Percentiles rank a stretch among this genome's conserved stretches.
Conservation (phyloP, 331 rosid genomes). For the Malus hybrid region DNA sequence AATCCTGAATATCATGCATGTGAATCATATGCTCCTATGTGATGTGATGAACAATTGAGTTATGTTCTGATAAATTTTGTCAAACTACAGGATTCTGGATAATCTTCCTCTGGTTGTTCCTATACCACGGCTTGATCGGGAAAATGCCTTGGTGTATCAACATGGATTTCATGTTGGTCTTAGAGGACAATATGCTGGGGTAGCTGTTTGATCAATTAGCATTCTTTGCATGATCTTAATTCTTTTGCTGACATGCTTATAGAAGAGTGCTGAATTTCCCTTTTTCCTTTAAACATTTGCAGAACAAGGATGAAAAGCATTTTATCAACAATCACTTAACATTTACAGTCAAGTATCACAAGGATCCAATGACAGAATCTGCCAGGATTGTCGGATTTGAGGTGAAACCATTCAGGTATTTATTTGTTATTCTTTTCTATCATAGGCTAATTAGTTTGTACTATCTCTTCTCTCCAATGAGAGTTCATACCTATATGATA, state of each 20-base stretch:
- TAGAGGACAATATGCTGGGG: conserved; percentile 85
- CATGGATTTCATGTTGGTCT: conserved; percentile 92
- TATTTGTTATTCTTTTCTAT: not conserved
- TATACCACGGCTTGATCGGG: conserved; percentile 68
- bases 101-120: conserved; percentile 94
- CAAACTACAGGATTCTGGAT: conserved; percentile 67
- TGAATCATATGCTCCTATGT: not conserved
- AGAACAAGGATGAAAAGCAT: conserved; percentile 79
- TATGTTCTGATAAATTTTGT: not conserved
- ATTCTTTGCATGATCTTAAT: conserved; percentile 1
- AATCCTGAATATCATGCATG: not conserved
- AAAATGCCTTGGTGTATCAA: conserved; percentile 64
- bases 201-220: conserved; percentile 20
- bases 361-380: conserved; percentile 57
- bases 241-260: not conserved
- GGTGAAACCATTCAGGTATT: conserved; percentile 89
- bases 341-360: conserved; percentile 73
- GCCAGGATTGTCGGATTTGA: conserved; percentile 97
- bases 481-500: not conserved
- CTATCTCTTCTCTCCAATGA: not conserved
- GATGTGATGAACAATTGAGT: not conserved
- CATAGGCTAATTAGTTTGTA: not conserved
- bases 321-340: conserved; percentile 84
- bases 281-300: conserved; percentile 12
- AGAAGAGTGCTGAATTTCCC: not conserved